Evolutionary conservation across 208 protist species (phyloP), one percentile per base, ranked within the genome.

Genomic region (Polymyxa betae): DNA sequence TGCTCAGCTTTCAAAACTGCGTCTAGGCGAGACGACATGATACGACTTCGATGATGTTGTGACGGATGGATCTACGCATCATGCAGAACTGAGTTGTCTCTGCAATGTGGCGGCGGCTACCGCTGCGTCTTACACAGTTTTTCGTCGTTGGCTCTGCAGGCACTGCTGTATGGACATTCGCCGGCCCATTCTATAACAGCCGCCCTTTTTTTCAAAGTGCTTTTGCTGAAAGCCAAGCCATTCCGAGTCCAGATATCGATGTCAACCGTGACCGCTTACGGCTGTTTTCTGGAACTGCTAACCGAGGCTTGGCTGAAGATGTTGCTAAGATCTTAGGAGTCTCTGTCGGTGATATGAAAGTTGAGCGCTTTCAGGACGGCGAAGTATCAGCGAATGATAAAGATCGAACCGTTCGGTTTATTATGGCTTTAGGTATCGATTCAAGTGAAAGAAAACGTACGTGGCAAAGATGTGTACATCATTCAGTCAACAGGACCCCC

Each of bases 391-490:
- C n/a, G n/a, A n/a, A 43, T 43, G 16, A 82, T 82, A 12, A n/a
- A 35, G n/a, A 45, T 35, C 5, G 72, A 5, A 60, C 24, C n/a
- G n/a, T 29, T 66, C 54, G 54, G 54, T 5, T 43, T 82, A 20
- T 43, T 35, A 20, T n/a, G 72, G 5, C 35, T n/a, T 82, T n/a
- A 82, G 72, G 72, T 82, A 5, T 5, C 16, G n/a, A 82, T 82
- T 20, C 91, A 88, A 29, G 90, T 92, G 24, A 29, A 92, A 20
- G 91, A 92, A 32, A 92, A 92, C 45, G 90, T 92, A 12, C 88
- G 91, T 35, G 91, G 91, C 12, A 92, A 92, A 52, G 91, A 92
- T 41, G 46, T 92, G 5, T 92, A 92, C 91, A 92, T 92, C n/a
- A 92, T 92, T 90, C 91, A 92, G 91, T 89, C 91, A 20, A 92